Conservation (phyloP, 352 stramenopile genomes). For the Phytophthora chlamydospora region DNA sequence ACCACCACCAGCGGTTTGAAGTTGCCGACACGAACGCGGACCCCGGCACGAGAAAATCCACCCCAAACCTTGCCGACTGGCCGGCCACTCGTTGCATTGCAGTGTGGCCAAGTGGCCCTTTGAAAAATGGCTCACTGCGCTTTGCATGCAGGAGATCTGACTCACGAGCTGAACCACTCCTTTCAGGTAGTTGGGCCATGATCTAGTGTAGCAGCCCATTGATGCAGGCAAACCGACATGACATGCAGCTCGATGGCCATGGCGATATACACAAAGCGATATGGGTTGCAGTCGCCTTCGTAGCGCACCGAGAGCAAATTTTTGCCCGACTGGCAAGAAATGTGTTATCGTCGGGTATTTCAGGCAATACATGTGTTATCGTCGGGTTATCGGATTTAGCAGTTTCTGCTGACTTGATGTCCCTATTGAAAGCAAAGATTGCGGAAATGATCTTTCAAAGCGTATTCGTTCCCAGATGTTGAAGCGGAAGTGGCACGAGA, state of each 20-base stretch:
- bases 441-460: no score
- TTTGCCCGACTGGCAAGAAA: neutral
- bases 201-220: neutral
- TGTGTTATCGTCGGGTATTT: neutral
- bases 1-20: no score
- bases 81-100: constrained; percentile 16
- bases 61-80: neutral
- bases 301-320: no score
- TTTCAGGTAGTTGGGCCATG: no score
- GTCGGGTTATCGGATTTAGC: no score
- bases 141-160: constrained; percentile 2
- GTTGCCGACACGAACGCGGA: constrained; percentile 7
- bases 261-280: constrained; percentile 16
- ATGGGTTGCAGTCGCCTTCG: constrained; percentile 10
- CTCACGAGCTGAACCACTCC: neutral
- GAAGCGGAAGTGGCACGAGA: constrained; percentile 23
- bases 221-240: neutral
- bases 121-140: neutral
- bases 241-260: neutral
- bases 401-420: no score
- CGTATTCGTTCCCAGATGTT: neutral
- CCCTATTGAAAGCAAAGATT: no score
- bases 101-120: neutral
- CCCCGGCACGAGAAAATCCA: constrained; percentile 21
- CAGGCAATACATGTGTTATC: no score